Evolutionary conservation across 495 filamentous ascomycete genomes (phyloP), one percentile per base, ranked within the genome.

Genomic region (Chaetomidium leptoderma): DNA sequence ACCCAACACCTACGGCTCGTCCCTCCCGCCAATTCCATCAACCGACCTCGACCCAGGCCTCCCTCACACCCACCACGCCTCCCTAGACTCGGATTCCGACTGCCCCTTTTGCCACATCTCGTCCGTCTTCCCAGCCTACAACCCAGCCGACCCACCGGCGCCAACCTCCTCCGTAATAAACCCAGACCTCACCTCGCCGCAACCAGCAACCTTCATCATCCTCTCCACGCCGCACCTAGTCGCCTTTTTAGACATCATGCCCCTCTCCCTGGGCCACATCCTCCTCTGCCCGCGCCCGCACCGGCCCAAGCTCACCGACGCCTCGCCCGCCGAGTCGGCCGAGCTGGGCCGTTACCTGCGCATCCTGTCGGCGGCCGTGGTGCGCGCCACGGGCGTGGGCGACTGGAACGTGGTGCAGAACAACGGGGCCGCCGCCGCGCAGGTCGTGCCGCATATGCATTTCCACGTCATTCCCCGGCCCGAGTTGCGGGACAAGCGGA

Each of bases 331-430:
- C 27, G 81, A 83, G 59, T 78, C 80, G 26, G 76, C 74, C 60
- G 84, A 85, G 69, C 76, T 89, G 24, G 87, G 87, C 4, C 72
- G 74, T 57, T 92, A 85, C 84, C 75, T 96, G 17, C 89, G 89
- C 27, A 63, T 92, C 13, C 65, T 96, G 21, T 88, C 88, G 1
- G 75, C 85, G 6, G 87, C 88, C 0, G 81, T 92, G 16, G 82
- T 80, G 45, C 77, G 75, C 17, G 80, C 79, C 0, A 83, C 78
- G 14, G 83, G 82, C 7, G 81, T 90, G 30, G 78, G 76, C 17
- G 89, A 91, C 72, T 92, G 88, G 85, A 97, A 97, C 72, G 81
- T 96, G 21, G 88, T 96, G 58, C 91, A 96, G 76, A 97, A 97
- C 72, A 97, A 96, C 71, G 92, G 92, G 3, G 83, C 81, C 0